Evolutionary conservation across 768 basidiomycete species (phyloP), one percentile per base, ranked within the genome.

Genomic region (Sporobolomyces roseus): DNA sequence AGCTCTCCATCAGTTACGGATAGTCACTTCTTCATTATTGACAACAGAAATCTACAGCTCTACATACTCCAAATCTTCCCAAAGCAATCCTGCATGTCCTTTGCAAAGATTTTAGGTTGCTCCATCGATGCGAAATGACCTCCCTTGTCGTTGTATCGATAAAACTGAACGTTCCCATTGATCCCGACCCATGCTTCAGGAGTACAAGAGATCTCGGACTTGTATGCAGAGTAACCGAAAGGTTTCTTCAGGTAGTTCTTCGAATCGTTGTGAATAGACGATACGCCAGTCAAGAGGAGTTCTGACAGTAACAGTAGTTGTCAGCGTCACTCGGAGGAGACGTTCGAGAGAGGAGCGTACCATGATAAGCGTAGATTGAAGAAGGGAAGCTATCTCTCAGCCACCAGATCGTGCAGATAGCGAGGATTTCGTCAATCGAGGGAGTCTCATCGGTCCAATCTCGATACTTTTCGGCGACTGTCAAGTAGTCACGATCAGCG

Each of bases 391-490:
- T 55, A 50, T 66, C 66, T 23, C 54, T 60, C 1, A 70, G 21
- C 68, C 65, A 73, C 65, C 72, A 66, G 33, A 73, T 38, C 6
- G 73, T 71, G 13, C 56, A 56, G 35, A 63, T 65, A 10, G 63
- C 63, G 19, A 70, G 70, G 2, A 71, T 27, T 4, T 53, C 32
- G 49, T 74, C 70, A 9, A 68, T 8, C n/a, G 66, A 36, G 8
- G 45, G 66, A 21, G 61, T 58, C n/a, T 64, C 59, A 65, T 75
- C 75, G 7, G 69, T 66, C 75, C 75, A 76, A 27, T 73, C 75
- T 30, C 62, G 60, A 23, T 56, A 73, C 64, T 76, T 76, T 33
- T 76, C 74, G 17, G 54, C 72, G 32, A 76, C 70, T 72, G 33
- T 2, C 23, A n/a, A n/a, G n/a, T n/a, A n/a, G n/a, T n/a, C n/a